Percentiles rank a stretch among this genome's conserved stretches.
These are phyloP conservation scores for Pleurotus sapidus DNA, from an alignment of 768 basidiomycete genomes.

Conservation along the genomic window DNA sequence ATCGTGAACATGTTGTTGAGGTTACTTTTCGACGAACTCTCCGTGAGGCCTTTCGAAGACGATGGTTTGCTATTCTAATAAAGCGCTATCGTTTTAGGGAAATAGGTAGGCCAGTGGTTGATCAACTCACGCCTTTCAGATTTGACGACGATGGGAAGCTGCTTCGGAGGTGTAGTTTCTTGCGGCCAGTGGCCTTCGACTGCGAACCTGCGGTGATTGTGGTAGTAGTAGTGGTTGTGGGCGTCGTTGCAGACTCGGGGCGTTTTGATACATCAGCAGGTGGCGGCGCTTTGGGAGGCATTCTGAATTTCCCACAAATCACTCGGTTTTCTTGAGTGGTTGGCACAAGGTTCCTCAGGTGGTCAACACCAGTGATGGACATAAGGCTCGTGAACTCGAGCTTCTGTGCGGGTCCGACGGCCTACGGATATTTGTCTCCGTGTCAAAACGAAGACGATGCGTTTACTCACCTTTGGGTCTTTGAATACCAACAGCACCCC, in stretches of 20 bases:
- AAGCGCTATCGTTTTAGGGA: background rate
- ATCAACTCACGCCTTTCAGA: background rate
- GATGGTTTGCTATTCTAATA: background rate
- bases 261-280: background rate
- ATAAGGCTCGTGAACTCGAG: slow-evolving; percentile 37
- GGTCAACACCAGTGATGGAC: slow-evolving; percentile 41
- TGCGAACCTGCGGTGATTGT: background rate
- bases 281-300: background rate
- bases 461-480: slow-evolving; percentile 43
- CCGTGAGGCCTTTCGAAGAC: slow-evolving; percentile 2
- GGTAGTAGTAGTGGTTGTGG: background rate
- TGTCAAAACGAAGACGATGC: background rate
- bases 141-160: slow-evolving; percentile 1
- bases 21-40: slow-evolving; percentile 2
- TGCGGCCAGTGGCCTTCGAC: background rate
- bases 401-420: slow-evolving; percentile 32
- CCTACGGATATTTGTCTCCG: slow-evolving; percentile 24
- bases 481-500: slow-evolving; percentile 55
- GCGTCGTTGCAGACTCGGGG: background rate
- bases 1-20: slow-evolving; percentile 8
- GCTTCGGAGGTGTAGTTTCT: background rate
- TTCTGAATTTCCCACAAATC: slow-evolving; percentile 11
- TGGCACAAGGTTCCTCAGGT: slow-evolving; percentile 23
- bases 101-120: background rate
- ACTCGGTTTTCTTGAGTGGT: background rate